These are phyloP conservation scores for Boletus sp. DNA, from an alignment of 768 basidiomycete genomes.

Conservation along the genomic window DNA sequence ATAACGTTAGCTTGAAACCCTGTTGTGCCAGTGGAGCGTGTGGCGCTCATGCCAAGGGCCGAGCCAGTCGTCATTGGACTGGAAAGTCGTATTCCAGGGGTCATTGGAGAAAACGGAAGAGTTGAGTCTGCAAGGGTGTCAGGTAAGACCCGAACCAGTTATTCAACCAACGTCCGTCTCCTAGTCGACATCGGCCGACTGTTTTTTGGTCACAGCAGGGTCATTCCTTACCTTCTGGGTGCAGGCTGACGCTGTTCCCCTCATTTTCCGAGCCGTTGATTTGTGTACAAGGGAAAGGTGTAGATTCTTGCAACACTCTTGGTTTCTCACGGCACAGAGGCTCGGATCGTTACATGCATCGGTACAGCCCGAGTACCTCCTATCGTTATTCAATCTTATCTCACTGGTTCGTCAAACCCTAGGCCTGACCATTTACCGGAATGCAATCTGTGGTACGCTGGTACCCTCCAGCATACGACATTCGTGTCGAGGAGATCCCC, in stretches of 20 bases:
- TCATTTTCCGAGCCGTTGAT: no score
- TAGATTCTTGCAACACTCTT: no score
- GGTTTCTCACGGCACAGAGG: background rate
- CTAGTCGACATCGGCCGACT: no score
- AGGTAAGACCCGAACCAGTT: background rate
- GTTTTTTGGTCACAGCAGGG: no score
- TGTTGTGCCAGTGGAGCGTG: background rate
- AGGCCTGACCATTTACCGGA: background rate
- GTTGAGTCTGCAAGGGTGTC: background rate
- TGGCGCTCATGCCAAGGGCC: background rate
- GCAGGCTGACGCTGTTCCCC: no score
- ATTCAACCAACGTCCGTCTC: background rate
- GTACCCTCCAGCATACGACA: slow-evolving; percentile 66
- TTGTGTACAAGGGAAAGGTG: no score
- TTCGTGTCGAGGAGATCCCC: slow-evolving; percentile 61
- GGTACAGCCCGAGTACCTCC: no score
- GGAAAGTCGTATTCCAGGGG: background rate
- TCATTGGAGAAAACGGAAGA: background rate
- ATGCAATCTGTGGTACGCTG: slow-evolving; percentile 44
- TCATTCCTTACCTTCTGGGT: no score
- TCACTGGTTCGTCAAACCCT: background rate
- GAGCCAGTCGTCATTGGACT: background rate
- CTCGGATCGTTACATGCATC: no score
- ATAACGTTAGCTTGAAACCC: no score
- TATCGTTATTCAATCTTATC: background rate